Evolutionary conservation across 495 filamentous ascomycete species (phyloP), one percentile per base, ranked within the genome.

Genomic region (Penicillium manginii): DNA sequence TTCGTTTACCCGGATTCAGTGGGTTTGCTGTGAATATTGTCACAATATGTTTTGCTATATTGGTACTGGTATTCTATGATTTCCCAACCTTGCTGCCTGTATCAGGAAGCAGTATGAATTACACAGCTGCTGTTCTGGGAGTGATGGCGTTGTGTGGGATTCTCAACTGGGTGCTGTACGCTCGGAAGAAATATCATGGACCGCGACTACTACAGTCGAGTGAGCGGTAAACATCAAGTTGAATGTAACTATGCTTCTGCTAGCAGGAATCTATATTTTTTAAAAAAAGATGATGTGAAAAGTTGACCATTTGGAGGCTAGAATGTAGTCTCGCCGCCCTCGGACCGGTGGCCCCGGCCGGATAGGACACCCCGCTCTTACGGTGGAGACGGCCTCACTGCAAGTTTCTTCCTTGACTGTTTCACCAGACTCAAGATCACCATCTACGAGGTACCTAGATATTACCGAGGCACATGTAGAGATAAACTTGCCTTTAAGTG

Each of bases 121-220:
- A 75, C 58, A 65, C 70, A 2, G 60, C 69, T 17, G 68, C 64
- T 0, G 72, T 73, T 3, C 39, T 75, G 18, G 70, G 19, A 2
- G 58, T 60, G 1, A 73, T 72, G 68, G 53, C 64, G 7, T 35
- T 73, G 23, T 50, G 73, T 19, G 65, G 60, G 2, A 42, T 64
- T 3, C 42, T 50, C 42, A 73, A 73, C 33, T 75, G 70, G 70
- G 57, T 63, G 17, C 52, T 56, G 1, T 68, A 72, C 58, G 72
- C 68, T 6, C 58, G 58, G 45, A 56, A 46, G 42, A 56, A 64
- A 51, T 75, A 73, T 59, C 55, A 65, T 55, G 72, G 72, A n/a
- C 72, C 72, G 9, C 61, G 67, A 15, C 54, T 72, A 39, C 64
- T 26, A 11, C 14, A 43, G 11, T 32, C 39, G n/a, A 14, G 3